A percentile compares a stretch with the other conserved stretches of the same genome.
Evolutionary conservation across 768 basidiomycete genomes (phyloP).

Genomic region (Clavulina sp.): DNA sequence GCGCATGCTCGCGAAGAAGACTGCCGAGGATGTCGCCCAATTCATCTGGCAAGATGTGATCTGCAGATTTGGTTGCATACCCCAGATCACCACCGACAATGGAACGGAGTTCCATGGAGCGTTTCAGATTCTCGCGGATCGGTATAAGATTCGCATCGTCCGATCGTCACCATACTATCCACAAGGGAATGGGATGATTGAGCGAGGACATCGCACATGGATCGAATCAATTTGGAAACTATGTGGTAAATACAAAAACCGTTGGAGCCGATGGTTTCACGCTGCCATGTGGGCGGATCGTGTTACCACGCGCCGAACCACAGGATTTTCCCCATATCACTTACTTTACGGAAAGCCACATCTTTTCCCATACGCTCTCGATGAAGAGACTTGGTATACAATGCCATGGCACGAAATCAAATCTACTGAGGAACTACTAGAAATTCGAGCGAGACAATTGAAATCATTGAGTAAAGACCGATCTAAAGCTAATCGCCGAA

Average conservation of each 20-base stretch:
- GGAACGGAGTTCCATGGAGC: not conserved
- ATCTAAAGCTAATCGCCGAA: not conserved
- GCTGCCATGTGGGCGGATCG: constrained; percentile 1
- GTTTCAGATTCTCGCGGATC: not conserved
- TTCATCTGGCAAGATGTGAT: not conserved
- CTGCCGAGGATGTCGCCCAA: not conserved
- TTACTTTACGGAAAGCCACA: not conserved
- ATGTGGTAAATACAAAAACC: too few species aligned
- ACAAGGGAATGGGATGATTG: not conserved
- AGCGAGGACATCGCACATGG: not conserved
- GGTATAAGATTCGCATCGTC: not conserved
- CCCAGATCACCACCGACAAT: constrained; percentile 1
- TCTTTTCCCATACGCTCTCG: not conserved
- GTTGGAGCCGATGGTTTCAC: not conserved
- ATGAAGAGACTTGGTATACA: not conserved
- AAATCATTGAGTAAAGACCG: not conserved
- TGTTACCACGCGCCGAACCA: not conserved
- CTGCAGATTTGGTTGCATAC: not conserved
- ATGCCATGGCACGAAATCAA: not conserved
- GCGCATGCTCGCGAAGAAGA: not conserved
- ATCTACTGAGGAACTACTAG: not conserved
- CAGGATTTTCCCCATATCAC: not conserved
- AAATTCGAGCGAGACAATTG: not conserved
- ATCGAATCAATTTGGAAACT: not conserved
- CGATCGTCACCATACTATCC: not conserved